Percentiles rank a stretch among this genome's conserved stretches.
Evolutionary conservation across 805 yeast species (phyloP).

Genomic region (Pichia rugopelliculosa): DNA sequence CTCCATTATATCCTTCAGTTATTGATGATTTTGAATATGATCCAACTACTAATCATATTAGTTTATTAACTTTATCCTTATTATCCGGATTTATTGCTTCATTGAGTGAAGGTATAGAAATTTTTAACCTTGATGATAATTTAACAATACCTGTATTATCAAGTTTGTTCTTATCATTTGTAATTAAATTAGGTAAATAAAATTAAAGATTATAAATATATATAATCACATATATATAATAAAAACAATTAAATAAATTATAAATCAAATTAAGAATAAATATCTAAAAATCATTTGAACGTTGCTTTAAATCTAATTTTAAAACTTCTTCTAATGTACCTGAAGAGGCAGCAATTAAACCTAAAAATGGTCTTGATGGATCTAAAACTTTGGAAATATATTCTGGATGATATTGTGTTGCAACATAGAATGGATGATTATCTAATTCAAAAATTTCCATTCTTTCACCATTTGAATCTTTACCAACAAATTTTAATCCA

Average conservation of each 20-base stretch:
- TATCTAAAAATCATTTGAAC: constrained; percentile 26
- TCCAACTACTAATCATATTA: constrained; percentile 49
- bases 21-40: constrained; percentile 55
- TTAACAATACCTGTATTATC: constrained; percentile 89
- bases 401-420: constrained; percentile 98
- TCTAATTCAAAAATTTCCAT: constrained; percentile 90
- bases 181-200: constrained; percentile 14
- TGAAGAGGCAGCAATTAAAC: constrained; percentile 89
- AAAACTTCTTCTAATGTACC: constrained; percentile 71
- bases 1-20: constrained; percentile 53
- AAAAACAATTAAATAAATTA: background rate
- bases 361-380: constrained; percentile 94
- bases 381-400: constrained; percentile 92
- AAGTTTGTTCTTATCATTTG: constrained; percentile 45
- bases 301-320: constrained; percentile 29
- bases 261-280: background rate
- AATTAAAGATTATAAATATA: background rate
- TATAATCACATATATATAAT: background rate
- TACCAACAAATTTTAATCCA: constrained; percentile 88
- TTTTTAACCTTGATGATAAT: constrained; percentile 81
- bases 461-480: constrained; percentile 82
- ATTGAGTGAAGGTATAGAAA: constrained; percentile 73
- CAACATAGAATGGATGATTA: constrained; percentile 85
- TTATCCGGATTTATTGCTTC: constrained; percentile 79
- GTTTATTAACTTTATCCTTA: constrained; percentile 45